These are phyloP conservation scores for Zea luxurians DNA, from an alignment of 176 grass and related monocot species.

Conservation along the genomic window DNA sequence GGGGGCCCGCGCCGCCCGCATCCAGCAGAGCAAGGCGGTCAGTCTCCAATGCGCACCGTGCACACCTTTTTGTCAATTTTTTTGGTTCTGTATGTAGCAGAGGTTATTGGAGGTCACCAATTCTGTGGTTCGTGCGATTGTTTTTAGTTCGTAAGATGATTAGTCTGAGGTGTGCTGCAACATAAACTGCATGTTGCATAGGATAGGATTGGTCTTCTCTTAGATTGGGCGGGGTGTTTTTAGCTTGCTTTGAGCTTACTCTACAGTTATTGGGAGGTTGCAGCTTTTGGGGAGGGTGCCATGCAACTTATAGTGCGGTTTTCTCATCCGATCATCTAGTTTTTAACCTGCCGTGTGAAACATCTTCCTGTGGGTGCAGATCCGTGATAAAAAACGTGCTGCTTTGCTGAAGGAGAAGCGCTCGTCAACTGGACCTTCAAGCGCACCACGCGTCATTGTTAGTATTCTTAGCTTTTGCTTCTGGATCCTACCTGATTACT, in stretches of 20 bases:
- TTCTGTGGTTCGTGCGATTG: neutral
- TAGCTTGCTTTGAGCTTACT: neutral
- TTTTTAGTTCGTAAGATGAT: neutral
- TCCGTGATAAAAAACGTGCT: constrained; percentile 79
- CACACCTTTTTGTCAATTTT: neutral
- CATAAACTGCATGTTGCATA: neutral
- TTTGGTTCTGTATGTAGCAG: neutral
- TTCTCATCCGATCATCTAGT: neutral
- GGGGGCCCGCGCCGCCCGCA: constrained; percentile 64
- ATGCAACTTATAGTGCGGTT: neutral
- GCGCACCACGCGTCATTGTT: constrained; percentile 73
- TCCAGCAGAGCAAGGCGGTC: constrained; percentile 87
- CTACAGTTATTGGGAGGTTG: neutral
- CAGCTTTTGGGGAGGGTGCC: neutral
- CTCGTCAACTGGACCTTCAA: constrained; percentile 50
- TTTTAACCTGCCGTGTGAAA: constrained; percentile 25
- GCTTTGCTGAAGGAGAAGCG: constrained; percentile 86
- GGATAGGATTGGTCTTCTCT: neutral
- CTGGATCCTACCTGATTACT: neutral
- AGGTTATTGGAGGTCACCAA: neutral
- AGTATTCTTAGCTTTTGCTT: constrained; percentile 42
- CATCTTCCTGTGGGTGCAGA: constrained; percentile 44
- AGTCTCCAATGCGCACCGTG: neutral
- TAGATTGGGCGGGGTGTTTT: neutral
- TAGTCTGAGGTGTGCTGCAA: neutral